Evolutionary conservation across 495 filamentous ascomycete species (phyloP).

Genomic region (Mycothermus thermophilus): DNA sequence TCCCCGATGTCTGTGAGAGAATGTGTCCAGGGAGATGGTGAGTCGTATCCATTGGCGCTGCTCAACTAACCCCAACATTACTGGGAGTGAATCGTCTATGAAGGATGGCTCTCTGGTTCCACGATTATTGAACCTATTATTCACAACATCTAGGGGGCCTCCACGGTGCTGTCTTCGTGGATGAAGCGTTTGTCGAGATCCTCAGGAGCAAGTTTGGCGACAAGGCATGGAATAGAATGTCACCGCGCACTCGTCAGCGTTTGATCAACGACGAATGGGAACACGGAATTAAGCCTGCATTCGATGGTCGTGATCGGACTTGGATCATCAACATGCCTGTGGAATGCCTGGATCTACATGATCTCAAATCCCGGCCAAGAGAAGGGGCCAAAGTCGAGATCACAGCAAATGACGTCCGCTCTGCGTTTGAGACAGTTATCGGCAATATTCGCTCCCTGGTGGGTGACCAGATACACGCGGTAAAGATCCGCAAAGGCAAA

Average conservation of each 20-base stretch:
- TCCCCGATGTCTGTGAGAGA: conserved; percentile 9
- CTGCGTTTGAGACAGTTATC: background rate
- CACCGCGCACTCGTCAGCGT: background rate
- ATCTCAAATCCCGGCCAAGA: too few relatives aligned
- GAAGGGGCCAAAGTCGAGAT: too few relatives aligned
- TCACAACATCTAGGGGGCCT: conserved; percentile 11
- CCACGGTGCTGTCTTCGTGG: conserved; percentile 10
- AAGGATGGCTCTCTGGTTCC: too few relatives aligned
- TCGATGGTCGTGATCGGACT: background rate
- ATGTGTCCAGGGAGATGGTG: conserved; percentile 9
- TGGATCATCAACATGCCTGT: conserved; percentile 4
- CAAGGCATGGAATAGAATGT: background rate
- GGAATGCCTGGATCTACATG: too few relatives aligned
- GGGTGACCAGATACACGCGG: background rate
- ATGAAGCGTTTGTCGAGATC: conserved; percentile 8
- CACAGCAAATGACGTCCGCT: too few relatives aligned
- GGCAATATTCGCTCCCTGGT: background rate
- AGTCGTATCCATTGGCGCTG: background rate
- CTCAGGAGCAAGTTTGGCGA: conserved; percentile 3
- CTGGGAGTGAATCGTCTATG: too few relatives aligned
- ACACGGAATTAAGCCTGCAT: conserved; percentile 8
- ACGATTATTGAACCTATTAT: too few relatives aligned
- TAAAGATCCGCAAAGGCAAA: background rate
- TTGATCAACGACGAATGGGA: conserved; percentile 10
- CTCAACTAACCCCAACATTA: background rate